phyloP scores from a whole-genome alignment of 1,139 yeast species.

The Suhomyces taliae region DNA sequence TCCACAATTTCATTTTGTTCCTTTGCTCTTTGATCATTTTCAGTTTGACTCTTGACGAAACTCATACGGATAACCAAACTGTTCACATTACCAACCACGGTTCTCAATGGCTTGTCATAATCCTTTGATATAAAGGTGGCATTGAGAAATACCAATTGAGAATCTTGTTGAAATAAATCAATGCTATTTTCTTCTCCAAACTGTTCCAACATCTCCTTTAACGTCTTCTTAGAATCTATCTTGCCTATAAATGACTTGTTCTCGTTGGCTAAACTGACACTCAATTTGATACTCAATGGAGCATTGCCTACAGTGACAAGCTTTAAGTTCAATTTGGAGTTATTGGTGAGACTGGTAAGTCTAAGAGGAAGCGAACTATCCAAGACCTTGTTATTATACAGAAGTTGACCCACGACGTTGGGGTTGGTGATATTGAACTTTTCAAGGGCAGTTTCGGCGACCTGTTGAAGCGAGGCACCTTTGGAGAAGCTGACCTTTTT shows the following conservation, averaged over 20 bases:
- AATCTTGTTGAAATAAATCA: conserved; percentile 6
- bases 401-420: conserved; percentile 27
- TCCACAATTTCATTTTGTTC: conserved; percentile 24
- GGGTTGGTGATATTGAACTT: conserved; percentile 24
- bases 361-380: conserved; percentile 37
- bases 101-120: conserved; percentile 9
- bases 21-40: conserved; percentile 8
- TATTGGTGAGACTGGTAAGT: conserved; percentile 34
- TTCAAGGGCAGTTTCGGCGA: conserved; percentile 25
- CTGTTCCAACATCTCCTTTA: conserved; percentile 10
- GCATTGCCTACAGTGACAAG: conserved; percentile 13
- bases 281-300: conserved; percentile 14
- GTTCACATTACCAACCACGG: conserved; percentile 15
- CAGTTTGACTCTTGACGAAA: conserved; percentile 14
- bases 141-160: conserved; percentile 14
- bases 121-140: conserved; percentile 8
- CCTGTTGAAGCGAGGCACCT: conserved; percentile 30
- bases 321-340: conserved; percentile 28
- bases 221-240: conserved; percentile 6
- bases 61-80: conserved; percentile 24
- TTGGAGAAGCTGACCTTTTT: conserved; percentile 28
- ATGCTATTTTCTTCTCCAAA: conserved; percentile 9
- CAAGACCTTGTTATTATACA: conserved; percentile 30
- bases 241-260: conserved; percentile 11
- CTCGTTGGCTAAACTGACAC: conserved; percentile 6